A percentile compares a stretch with the other conserved stretches of the same genome.
Evolutionary conservation across 805 yeast genomes (phyloP).

Genomic region (Metschnikowia arizonensis): DNA sequence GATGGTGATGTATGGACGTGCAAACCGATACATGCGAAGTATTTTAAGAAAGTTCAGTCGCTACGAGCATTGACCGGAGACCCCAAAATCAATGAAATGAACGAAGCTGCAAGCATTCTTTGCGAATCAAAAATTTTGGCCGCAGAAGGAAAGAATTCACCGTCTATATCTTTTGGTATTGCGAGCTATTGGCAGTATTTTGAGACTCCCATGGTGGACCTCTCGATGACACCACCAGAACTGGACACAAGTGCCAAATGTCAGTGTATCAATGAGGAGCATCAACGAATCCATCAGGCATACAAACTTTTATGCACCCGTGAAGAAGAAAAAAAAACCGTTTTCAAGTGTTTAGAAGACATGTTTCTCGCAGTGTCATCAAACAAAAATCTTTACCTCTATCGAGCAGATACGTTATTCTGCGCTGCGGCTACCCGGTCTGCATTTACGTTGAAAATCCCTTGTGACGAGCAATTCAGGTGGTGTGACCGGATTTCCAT

Average conservation of each 20-base stretch:
- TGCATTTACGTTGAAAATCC: conserved; percentile 8
- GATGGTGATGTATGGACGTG: conserved; percentile 52
- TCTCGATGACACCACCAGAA: neutral
- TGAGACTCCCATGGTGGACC: conserved; percentile 22
- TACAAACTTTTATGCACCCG: conserved; percentile 1
- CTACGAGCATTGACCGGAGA: conserved; percentile 49
- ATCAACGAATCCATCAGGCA: conserved; percentile 28
- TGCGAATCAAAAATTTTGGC: conserved; percentile 38
- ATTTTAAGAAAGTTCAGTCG: conserved; percentile 48
- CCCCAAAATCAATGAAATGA: conserved; percentile 29
- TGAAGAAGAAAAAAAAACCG: neutral
- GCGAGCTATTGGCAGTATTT: conserved; percentile 35
- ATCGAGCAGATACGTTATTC: conserved; percentile 13
- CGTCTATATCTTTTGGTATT: conserved; percentile 24
- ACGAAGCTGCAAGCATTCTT: conserved; percentile 26
- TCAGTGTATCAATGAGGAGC: conserved; percentile 32
- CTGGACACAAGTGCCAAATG: conserved; percentile 15
- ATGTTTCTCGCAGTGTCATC: conserved; percentile 15
- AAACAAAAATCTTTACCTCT: conserved; percentile 10
- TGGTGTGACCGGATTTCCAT: conserved; percentile 36
- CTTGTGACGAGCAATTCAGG: conserved; percentile 24
- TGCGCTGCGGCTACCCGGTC: conserved; percentile 14
- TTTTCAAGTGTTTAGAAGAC: neutral
- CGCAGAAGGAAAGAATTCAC: conserved; percentile 12
- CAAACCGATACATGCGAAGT: conserved; percentile 32